These are phyloP conservation scores for Hirschfeldia incana DNA, from an alignment of 345 rosid species.

Conservation along the genomic window DNA sequence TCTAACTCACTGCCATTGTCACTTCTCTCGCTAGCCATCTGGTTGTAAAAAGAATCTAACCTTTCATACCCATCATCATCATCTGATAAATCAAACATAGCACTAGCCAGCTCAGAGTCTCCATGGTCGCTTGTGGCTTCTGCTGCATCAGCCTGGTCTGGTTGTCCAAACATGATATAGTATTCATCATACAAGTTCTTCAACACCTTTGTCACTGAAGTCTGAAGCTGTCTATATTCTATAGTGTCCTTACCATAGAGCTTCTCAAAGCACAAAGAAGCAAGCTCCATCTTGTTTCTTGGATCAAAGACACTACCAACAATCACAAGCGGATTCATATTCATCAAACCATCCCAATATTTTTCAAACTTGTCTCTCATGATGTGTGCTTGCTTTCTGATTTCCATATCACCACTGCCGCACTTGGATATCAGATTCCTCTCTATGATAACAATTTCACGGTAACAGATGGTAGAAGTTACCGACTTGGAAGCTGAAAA, in stretches of 20 bases:
- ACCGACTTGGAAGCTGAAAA: background rate
- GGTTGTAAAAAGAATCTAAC: background rate
- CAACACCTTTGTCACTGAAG: background rate
- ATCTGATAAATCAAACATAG: background rate
- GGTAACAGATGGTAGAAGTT: background rate
- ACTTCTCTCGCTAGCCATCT: background rate
- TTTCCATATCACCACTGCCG: background rate
- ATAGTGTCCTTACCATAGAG: background rate
- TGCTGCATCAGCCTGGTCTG: background rate
- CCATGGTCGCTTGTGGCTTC: background rate
- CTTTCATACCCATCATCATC: background rate
- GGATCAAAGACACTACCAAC: background rate
- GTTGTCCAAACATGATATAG: background rate
- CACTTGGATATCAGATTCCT: background rate
- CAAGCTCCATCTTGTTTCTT: background rate
- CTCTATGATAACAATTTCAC: background rate
- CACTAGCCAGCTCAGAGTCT: background rate
- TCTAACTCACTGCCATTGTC: background rate
- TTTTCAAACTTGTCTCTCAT: background rate
- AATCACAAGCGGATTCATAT: background rate
- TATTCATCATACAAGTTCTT: background rate
- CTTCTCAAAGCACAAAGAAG: background rate
- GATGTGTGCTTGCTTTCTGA: background rate
- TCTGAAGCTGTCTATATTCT: background rate
- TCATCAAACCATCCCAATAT: background rate